A percentile compares a stretch with the other conserved stretches of the same genome.
phyloP scores from a whole-genome alignment of 2,329 filamentous ascomycete genomes.

The Exophiala sp. region DNA sequence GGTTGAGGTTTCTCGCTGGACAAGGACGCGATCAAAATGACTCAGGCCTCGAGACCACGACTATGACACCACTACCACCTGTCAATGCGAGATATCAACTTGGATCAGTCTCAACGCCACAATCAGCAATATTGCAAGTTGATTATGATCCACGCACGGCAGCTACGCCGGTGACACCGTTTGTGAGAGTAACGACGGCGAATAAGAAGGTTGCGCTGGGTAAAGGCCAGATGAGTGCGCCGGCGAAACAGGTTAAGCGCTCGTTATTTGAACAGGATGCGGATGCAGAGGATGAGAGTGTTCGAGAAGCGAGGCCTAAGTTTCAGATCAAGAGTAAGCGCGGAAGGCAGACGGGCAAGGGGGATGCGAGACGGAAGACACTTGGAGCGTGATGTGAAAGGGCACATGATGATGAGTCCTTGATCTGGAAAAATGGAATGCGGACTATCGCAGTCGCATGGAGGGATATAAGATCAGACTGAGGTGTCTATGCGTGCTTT shows the following conservation, averaged over 20 bases:
- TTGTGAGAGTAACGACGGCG: slow-evolving; percentile 36
- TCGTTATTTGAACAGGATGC: too few relatives aligned
- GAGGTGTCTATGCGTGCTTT: too few relatives aligned
- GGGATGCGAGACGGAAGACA: slow-evolving; percentile 64
- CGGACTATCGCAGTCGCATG: too few relatives aligned
- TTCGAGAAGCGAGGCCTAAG: slow-evolving; percentile 4
- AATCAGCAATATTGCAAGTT: slow-evolving; percentile 10
- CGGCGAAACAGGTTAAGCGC: too few relatives aligned
- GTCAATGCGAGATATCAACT: neutral
- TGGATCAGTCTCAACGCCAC: slow-evolving; percentile 1
- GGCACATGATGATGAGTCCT: too few relatives aligned
- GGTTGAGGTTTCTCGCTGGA: slow-evolving; percentile 1
- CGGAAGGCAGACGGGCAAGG: slow-evolving; percentile 7
- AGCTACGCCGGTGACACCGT: slow-evolving; percentile 35
- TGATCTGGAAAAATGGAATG: too few relatives aligned
- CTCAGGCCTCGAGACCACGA: neutral
- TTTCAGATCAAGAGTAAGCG: slow-evolving; percentile 27
- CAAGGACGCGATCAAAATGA: neutral
- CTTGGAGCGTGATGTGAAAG: too few relatives aligned
- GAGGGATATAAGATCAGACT: too few relatives aligned
- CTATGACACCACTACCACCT: neutral
- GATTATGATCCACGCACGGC: slow-evolving; percentile 29
- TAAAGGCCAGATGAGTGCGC: too few relatives aligned
- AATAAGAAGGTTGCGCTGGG: too few relatives aligned
- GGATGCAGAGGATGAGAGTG: slow-evolving; percentile 31